Evolutionary conservation across 202 grass and related monocot species (phyloP), one percentile per base, ranked within the genome.

Genomic region (Carex arenaria): DNA sequence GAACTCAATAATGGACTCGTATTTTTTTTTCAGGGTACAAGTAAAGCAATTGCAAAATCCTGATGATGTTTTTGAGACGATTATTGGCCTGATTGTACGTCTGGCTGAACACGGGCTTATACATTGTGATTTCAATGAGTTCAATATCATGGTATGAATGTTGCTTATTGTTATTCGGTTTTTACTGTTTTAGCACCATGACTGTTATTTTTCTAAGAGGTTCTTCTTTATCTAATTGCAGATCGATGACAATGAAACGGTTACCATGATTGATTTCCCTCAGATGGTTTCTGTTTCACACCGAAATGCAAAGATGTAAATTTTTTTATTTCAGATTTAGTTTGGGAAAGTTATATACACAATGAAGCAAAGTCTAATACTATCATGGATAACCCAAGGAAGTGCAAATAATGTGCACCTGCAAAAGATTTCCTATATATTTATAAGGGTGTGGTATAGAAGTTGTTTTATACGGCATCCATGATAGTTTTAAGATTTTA

Each of bases 111-210:
- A 98, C 92, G 95, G 95, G 47, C 91, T 98, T 64, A 98, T 98
- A 81, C 93, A 93, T 85, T 98, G 95, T 87, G 95, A 98, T 83
- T 98, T 98, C 78, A 98, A 98, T 77, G 93, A 98, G 82, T 98
- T 98, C 79, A 98, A 98, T 82, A 92, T 98, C 85, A 98, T 95
- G 95, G 93, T 95, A 93, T 63, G 64, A 14, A 49, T 68, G 34
- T 84, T 62, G 84, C 10, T 81, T 28, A 30, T 42, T 85, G 7
- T 78, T 84, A 42, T 80, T 51, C 18, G 26, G 17, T 53, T 80
- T 45, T 67, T 67, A 47, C 15, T 18, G 56, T 3, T 47, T 68
- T 85, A 54, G 22, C 53, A 14, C 52, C 23, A 36, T 56, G 15
- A 63, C 4, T 74, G 66, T 15, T 54, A 19, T 64, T 69, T 69